Evolutionary conservation across 306 rosid species (phyloP).

Genomic region (Glycyrrhiza uralensis): DNA sequence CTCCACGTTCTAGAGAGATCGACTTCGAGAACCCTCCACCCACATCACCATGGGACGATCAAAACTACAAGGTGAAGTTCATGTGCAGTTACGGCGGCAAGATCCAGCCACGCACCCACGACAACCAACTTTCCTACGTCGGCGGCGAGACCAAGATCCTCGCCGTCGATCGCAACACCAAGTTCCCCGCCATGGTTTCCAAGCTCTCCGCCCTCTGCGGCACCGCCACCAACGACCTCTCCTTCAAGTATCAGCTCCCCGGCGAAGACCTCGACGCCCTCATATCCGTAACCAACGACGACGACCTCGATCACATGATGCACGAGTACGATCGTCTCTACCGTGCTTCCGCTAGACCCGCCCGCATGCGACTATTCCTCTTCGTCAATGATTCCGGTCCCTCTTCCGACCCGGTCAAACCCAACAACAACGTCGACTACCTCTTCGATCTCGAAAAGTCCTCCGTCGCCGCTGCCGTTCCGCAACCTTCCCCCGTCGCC

Average conservation of each 20-base stretch:
- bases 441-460: conserved; percentile 61
- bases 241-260: conserved; percentile 94
- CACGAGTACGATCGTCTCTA: conserved; percentile 89
- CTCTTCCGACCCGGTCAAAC: conserved; percentile 37
- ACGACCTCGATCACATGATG: conserved; percentile 96
- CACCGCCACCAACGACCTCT: conserved; percentile 33
- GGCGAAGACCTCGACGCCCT: conserved; percentile 94
- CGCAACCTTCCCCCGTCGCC: conserved; percentile 22
- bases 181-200: conserved; percentile 50
- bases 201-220: conserved; percentile 61
- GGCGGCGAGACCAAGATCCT: conserved; percentile 96
- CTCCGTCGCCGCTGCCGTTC: background rate
- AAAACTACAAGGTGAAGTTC: conserved; percentile 69
- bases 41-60: conserved; percentile 83
- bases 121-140: conserved; percentile 78
- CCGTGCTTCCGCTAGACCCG: conserved; percentile 62
- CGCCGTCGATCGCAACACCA: conserved; percentile 72
- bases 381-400: conserved; percentile 20
- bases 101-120: conserved; percentile 91
- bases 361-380: conserved; percentile 79
- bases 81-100: conserved; percentile 97
- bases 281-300: conserved; percentile 88
- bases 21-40: conserved; percentile 85
- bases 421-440: conserved; percentile 52
- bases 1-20: conserved; percentile 83